Conservation (phyloP, 176 grass and related monocot genomes). For the Elaeis guineensis region DNA sequence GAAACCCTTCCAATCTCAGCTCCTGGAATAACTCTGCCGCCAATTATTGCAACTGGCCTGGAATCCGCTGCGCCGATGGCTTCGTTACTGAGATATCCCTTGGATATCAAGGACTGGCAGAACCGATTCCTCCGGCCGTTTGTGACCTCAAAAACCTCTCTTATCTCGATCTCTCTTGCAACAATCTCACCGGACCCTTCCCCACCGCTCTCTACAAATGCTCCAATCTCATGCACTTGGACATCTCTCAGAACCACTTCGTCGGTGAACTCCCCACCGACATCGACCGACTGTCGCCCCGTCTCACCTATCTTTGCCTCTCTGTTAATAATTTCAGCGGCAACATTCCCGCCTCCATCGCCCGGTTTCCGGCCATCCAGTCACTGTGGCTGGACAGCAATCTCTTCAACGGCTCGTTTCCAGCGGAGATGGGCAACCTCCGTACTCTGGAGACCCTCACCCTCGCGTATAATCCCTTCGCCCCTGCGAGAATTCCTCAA, state of each 20-base stretch:
- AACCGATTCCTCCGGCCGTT: slow-evolving; percentile 27
- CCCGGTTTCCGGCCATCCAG: not conserved
- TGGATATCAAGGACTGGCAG: not conserved
- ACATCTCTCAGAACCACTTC: slow-evolving; percentile 54
- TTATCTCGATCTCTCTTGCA: slow-evolving; percentile 49
- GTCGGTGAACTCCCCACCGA: slow-evolving; percentile 33
- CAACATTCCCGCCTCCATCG: slow-evolving; percentile 23
- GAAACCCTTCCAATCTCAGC: slow-evolving; percentile 19
- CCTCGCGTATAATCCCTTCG: too few relatives aligned
- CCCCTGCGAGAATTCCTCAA: too few relatives aligned
- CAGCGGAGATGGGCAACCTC: too few relatives aligned
- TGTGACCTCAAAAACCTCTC: slow-evolving; percentile 42
- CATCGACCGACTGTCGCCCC: slow-evolving; percentile 24
- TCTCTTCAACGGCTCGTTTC: slow-evolving; percentile 6
- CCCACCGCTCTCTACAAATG: slow-evolving; percentile 46
- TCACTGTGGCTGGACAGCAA: not conserved
- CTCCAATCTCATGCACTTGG: slow-evolving; percentile 27
- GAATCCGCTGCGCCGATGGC: slow-evolving; percentile 22
- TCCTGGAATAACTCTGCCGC: slow-evolving; percentile 41
- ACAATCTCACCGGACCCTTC: slow-evolving; percentile 40
- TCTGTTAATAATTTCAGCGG: slow-evolving; percentile 40
- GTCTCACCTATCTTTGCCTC: slow-evolving; percentile 36
- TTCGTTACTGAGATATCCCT: slow-evolving; percentile 25
- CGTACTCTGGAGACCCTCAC: too few relatives aligned
- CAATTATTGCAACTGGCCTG: slow-evolving; percentile 42